A percentile compares a stretch with the other conserved stretches of the same genome.
These are phyloP conservation scores for Botryotinia narcissicola DNA, from an alignment of 2,329 filamentous ascomycete species.

Conservation along the genomic window DNA sequence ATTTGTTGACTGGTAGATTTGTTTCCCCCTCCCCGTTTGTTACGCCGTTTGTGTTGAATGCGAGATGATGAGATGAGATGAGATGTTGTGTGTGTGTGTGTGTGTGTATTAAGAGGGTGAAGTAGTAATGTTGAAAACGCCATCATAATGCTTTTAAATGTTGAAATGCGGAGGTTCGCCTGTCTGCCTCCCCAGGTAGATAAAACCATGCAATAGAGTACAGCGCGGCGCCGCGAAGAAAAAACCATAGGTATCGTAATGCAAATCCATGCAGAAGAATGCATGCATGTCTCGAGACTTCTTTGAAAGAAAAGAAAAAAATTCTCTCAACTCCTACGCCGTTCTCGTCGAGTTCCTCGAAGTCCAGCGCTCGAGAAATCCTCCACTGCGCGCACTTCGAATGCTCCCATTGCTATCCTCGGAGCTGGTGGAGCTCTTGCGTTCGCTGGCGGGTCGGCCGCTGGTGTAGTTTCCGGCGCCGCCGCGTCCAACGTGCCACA, in stretches of 20 bases:
- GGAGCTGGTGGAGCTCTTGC: constrained; percentile 6
- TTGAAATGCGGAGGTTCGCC: neutral
- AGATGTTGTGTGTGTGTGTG: neutral
- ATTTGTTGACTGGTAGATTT: neutral
- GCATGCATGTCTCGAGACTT: neutral
- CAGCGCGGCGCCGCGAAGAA: neutral
- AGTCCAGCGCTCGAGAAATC: constrained; percentile 4
- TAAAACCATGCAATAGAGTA: neutral
- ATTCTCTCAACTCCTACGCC: neutral
- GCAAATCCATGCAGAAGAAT: neutral
- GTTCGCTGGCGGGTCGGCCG: neutral
- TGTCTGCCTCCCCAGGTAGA: neutral
- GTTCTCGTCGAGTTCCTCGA: neutral
- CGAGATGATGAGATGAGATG: neutral
- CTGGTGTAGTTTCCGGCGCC: constrained; percentile 35
- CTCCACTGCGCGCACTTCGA: neutral
- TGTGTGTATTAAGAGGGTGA: neutral
- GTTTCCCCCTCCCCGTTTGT: neutral
- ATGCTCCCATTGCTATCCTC: constrained; percentile 12
- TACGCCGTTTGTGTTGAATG: constrained; percentile 5
- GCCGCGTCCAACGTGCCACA: constrained; percentile 36
- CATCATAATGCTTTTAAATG: neutral
- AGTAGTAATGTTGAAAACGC: neutral
- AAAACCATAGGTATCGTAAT: neutral
- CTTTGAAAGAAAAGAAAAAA: neutral